A percentile compares a stretch with the other conserved stretches of the same genome.
Conservation (phyloP, 2,329 filamentous ascomycete species). For the Xylaria sp. region DNA sequence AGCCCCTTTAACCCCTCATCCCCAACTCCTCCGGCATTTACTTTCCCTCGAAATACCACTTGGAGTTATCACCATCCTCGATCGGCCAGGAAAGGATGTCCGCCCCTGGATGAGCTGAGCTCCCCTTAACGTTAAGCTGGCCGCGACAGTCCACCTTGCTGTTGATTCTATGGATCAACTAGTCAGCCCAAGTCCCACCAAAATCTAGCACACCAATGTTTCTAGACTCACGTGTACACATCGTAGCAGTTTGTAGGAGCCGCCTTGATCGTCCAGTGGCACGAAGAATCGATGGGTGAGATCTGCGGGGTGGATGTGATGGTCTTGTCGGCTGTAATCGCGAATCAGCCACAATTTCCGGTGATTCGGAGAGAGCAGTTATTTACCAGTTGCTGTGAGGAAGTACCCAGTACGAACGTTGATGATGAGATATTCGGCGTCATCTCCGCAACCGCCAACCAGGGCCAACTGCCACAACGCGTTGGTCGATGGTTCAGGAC, state of each 20-base stretch:
- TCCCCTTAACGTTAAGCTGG: conserved; percentile 14
- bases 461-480: conserved; percentile 12
- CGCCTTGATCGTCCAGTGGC: conserved; percentile 14
- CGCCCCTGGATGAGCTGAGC: conserved; percentile 8
- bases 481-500: conserved; percentile 1
- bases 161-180: conserved; percentile 4
- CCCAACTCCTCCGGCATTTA: neutral
- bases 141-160: conserved; percentile 9
- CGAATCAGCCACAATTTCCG: neutral
- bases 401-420: conserved; percentile 16
- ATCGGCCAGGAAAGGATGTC: conserved; percentile 13
- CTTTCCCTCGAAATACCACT: conserved; percentile 15
- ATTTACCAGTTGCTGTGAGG: conserved; percentile 15
- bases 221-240: conserved; percentile 9
- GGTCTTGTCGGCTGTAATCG: conserved; percentile 4
- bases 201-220: too few relatives aligned
- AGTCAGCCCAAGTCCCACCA: too few relatives aligned
- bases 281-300: conserved; percentile 8
- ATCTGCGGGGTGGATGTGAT: conserved; percentile 14
- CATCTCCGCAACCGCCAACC: conserved; percentile 7
- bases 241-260: conserved; percentile 13
- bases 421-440: conserved; percentile 17
- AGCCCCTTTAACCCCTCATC: too few relatives aligned
- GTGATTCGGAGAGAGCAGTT: neutral
- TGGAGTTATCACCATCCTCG: conserved; percentile 12